Percentiles rank a stretch among this genome's conserved stretches.
phyloP scores from a whole-genome alignment of 305 asterid species.

The Fraxinus dipetala region DNA sequence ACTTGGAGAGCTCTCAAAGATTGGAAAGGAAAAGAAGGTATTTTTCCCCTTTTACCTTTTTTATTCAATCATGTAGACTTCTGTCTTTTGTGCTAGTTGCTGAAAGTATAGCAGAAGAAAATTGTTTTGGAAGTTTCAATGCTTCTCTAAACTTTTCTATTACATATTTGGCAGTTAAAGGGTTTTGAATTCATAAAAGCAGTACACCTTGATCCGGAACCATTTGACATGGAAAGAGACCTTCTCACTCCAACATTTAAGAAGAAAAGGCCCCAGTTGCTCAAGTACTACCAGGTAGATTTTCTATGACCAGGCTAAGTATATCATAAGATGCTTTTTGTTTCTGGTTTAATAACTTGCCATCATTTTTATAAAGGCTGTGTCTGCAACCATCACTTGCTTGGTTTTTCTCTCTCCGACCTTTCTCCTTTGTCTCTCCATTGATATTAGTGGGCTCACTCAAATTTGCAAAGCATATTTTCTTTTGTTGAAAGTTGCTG shows the following conservation, averaged over 20 bases:
- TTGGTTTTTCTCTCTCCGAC: not conserved
- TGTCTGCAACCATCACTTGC: not conserved
- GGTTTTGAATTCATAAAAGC: conserved; percentile 84
- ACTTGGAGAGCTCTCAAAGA: conserved; percentile 64
- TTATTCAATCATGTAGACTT: not conserved
- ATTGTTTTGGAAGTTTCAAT: not conserved
- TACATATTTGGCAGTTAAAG: conserved; percentile 58
- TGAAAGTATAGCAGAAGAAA: not conserved
- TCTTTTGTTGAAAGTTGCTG: not conserved
- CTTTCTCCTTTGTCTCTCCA: not conserved
- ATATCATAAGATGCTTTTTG: not conserved
- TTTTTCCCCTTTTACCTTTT: conserved; percentile 7
- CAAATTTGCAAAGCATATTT: not conserved
- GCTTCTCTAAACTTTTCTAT: conserved; percentile 16
- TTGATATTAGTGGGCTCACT: not conserved
- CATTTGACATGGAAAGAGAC: conserved; percentile 93
- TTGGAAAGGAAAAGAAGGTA: conserved; percentile 82
- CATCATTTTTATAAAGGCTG: not conserved
- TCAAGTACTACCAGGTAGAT: conserved; percentile 78
- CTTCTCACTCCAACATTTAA: conserved; percentile 90
- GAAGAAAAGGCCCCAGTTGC: conserved; percentile 89
- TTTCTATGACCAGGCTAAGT: not conserved
- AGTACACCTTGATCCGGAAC: conserved; percentile 83
- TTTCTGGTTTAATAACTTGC: not conserved
- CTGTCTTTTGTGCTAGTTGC: conserved; percentile 1